Evolutionary conservation across 352 stramenopile genomes (phyloP), one percentile per base, ranked within the genome.

Genomic region (Hyaloperonospora brassicae): DNA sequence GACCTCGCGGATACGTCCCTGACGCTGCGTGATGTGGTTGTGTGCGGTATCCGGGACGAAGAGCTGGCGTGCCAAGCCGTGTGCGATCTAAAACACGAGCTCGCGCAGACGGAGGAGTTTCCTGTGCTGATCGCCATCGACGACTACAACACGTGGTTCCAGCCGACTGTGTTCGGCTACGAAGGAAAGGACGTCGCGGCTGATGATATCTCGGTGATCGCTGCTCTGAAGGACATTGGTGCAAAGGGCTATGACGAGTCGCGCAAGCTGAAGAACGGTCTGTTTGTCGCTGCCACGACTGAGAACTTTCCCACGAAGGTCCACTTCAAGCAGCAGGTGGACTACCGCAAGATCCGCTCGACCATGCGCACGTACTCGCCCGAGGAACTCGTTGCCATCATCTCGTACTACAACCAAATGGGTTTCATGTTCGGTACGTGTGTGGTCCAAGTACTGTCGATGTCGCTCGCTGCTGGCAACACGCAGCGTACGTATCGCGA

Each of bases 131-230:
- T 95, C 51, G 84, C 84, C 11, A 73, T 95, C 13, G 84, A 95
- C 64, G 83, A 95, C 64, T 95, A 92, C 79, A 95, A 92, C 69
- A 79, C 65, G 59, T 90, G 79, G 78, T 92, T 92, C 53, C 68
- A 84, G 52, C 79, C 87, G 64, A 93, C 84, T 0, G 76, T 93
- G 17, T 93, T 95, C 48, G 82, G 80, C 43, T 95, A 90, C 66
- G 84, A 95, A 55, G 80, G 79, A 55, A 64, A 84, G 55, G 69
- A 87, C 47, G 79, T 94, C 40, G 56, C 57, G 41, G 76, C 84
- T 21, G 61, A 68, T 45, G 84, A 94, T 52, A 91, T 94, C 60
- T 85, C 84, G 54, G 73, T 93, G 44, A 79, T 94, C 23, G 75
- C 87, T 17, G 72, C 84, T 31, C 65, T 94, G 45, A 79, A 74